Conservation (phyloP, 176 grass and related monocot genomes). For the Cenchrus purpureus region DNA sequence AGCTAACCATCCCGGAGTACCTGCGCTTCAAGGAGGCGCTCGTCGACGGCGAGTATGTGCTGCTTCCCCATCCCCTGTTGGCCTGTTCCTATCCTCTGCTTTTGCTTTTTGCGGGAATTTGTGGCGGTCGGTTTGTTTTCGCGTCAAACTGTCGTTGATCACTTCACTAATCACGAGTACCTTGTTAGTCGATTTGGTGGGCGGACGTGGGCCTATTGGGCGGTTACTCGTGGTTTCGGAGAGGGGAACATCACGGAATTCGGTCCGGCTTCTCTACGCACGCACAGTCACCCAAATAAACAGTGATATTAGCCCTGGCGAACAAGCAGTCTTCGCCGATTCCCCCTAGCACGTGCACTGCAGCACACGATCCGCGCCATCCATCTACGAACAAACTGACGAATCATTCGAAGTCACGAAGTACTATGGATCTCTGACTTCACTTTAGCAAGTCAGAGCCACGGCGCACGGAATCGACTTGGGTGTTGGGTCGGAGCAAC, state of each 20-base stretch:
- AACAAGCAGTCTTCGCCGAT: no score
- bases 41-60: slow-evolving; percentile 69
- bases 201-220: neutral
- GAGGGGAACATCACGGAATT: neutral
- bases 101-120: slow-evolving; percentile 10
- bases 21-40: slow-evolving; percentile 95
- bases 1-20: slow-evolving; percentile 80
- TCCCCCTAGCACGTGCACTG: no score
- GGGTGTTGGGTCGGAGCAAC: neutral
- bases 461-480: neutral
- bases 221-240: neutral
- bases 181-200: neutral
- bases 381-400: no score
- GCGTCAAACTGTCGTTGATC: neutral
- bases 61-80: neutral
- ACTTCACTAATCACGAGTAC: neutral
- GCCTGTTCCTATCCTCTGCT: neutral
- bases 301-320: no score
- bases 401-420: no score
- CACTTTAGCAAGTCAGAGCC: no score
- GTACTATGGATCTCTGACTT: no score
- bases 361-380: no score
- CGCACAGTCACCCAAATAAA: no score
- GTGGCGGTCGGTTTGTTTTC: neutral
- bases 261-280: no score